Evolutionary conservation across 495 filamentous ascomycete species (phyloP), one percentile per base, ranked within the genome.

Genomic region (Neurospora cerealis): DNA sequence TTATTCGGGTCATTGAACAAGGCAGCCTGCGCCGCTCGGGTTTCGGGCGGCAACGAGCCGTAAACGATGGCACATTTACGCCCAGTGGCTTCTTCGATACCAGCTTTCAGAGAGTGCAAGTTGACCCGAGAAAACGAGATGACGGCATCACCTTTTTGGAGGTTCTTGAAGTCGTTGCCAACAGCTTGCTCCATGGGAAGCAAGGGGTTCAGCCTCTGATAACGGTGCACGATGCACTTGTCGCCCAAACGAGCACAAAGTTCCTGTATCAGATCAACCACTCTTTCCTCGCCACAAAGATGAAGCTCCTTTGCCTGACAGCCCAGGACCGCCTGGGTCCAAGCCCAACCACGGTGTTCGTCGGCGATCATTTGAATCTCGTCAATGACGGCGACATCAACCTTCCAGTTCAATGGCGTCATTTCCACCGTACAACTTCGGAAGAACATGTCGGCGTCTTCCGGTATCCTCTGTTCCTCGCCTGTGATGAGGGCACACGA

Each of bases 291-390:
- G 72, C 96, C 96, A 80, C 96, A 99, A 11, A 98, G 86, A 82
- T 99, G 96, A 13, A 99, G 82, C 80, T 99, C 96, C 74, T 89
- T 90, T 5, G 93, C 96, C 80, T 90, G 89, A 5, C 96, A 81
- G 34, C 96, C 96, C 21, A 99, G 86, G 11, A 98, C 87, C 37
- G 96, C 96, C 79, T 94, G 91, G 7, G 96, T 97, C 96, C 96
- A 99, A 39, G 95, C 96, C 94, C 94, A 98, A 3, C 96, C 96
- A 69, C 96, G 91, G 1, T 91, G 40, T 71, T 78, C 76, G 77
- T 93, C 89, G 24, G 90, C 91, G 72, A 98, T 94, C 96, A 98
- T 98, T 79, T 99, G 96, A 73, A 98, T 98, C 83, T 99, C 95
- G 78, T 99, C 95, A 72, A 99, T 93, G 75, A 99, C 95, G 10